Evolutionary conservation across 345 rosid species (phyloP).

Genomic region (Atalantia buxifolia): DNA sequence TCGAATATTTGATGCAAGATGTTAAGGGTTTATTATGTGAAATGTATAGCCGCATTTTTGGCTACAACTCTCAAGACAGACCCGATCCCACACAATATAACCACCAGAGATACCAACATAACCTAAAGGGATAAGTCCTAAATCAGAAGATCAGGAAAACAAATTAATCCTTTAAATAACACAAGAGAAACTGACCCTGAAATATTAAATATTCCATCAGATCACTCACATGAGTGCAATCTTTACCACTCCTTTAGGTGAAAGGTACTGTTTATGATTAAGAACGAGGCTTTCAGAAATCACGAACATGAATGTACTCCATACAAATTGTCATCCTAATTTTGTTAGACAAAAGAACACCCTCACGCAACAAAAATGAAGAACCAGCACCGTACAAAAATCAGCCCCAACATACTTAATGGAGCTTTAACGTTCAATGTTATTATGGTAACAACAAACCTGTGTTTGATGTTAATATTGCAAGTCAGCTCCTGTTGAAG

Average conservation of each 20-base stretch:
- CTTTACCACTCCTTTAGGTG: neutral
- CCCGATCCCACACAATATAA: neutral
- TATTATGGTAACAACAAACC: conserved; percentile 43
- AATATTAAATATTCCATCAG: neutral
- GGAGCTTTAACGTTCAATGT: neutral
- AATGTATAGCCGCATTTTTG: neutral
- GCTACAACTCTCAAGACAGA: neutral
- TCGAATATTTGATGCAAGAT: neutral
- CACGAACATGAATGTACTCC: neutral
- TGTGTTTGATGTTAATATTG: conserved; percentile 79
- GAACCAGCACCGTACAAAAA: neutral
- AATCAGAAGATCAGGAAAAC: neutral
- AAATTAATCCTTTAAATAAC: neutral
- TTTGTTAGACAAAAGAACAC: neutral
- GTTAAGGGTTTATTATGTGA: neutral
- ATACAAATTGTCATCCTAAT: neutral
- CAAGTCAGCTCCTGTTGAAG: conserved; percentile 88
- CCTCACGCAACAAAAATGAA: neutral
- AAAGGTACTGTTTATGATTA: neutral
- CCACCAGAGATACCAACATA: neutral
- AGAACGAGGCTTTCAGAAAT: neutral
- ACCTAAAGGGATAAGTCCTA: neutral
- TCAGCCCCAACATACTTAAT: neutral
- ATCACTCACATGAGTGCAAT: neutral
- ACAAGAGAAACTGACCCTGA: neutral